phyloP scores from a whole-genome alignment of 352 stramenopile genomes.

The Phytophthora chlamydospora region DNA sequence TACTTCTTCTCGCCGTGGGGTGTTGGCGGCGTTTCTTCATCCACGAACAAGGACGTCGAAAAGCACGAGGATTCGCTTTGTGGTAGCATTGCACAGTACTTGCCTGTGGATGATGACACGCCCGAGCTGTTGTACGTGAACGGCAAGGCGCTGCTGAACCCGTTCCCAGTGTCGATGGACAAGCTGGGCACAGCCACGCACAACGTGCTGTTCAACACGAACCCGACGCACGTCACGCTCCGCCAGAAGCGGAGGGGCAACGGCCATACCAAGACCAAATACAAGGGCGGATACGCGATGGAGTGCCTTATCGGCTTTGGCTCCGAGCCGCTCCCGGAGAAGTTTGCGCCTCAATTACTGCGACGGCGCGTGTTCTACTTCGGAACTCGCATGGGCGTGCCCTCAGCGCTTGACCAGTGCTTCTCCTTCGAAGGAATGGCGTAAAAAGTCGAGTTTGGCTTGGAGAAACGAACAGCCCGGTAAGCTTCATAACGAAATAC shows the following conservation, averaged over 20 bases:
- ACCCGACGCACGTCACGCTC: conserved; percentile 57
- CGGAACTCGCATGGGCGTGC: conserved; percentile 36
- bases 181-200: conserved; percentile 14
- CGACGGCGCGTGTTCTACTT: conserved; percentile 51
- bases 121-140: conserved; percentile 59
- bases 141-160: conserved; percentile 55
- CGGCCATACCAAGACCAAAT: conserved; percentile 22
- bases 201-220: conserved; percentile 54
- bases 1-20: conserved; percentile 58
- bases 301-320: conserved; percentile 61
- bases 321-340: conserved; percentile 38
- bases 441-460: conserved; percentile 9
- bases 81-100: conserved; percentile 49
- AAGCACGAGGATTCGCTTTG: conserved; percentile 45
- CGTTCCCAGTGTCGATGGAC: conserved; percentile 38
- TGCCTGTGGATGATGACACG: conserved; percentile 31
- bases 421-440: conserved; percentile 33
- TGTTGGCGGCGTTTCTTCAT: conserved; percentile 29
- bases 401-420: conserved; percentile 40
- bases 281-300: conserved; percentile 31
- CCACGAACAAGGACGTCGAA: conserved; percentile 37
- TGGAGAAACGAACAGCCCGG: background rate
- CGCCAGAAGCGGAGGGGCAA: conserved; percentile 36
- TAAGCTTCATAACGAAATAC: too few species aligned
- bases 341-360: conserved; percentile 42